Conservation (phyloP, 345 rosid genomes). For the Noccaea caerulescens region DNA sequence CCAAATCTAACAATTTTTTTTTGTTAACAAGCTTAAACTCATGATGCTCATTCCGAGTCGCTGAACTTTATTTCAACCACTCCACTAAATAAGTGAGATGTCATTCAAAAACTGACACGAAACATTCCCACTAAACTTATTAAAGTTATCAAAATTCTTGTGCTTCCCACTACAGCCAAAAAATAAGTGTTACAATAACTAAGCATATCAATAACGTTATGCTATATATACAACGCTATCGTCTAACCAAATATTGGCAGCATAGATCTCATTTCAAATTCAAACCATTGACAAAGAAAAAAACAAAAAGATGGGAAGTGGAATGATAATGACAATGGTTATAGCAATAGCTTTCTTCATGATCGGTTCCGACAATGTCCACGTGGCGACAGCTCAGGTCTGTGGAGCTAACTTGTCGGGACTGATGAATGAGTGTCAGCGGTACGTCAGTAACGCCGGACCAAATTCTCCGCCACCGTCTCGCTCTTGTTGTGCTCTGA, state of each 20-base stretch:
- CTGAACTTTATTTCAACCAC: conserved; percentile 21
- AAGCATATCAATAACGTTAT: conserved; percentile 23
- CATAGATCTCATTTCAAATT: conserved; percentile 1
- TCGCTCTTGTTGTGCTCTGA: conserved; percentile 28
- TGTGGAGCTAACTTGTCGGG: conserved; percentile 44
- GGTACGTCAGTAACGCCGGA: conserved; percentile 33
- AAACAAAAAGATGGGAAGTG: conserved; percentile 13
- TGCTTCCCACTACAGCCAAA: conserved; percentile 27
- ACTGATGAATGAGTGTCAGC: conserved; percentile 41
- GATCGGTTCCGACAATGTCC: conserved; percentile 23
- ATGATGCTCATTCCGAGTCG: neutral
- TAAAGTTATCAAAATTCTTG: neutral
- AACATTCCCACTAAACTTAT: conserved; percentile 18
- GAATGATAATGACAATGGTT: conserved; percentile 7
- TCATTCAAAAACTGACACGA: conserved; percentile 20
- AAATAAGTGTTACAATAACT: neutral
- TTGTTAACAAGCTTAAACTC: neutral
- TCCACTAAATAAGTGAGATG: conserved; percentile 33
- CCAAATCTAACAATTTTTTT: neutral
- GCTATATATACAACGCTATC: conserved; percentile 34
- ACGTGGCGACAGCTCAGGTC: conserved; percentile 26
- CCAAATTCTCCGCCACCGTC: conserved; percentile 45
- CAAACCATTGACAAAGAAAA: neutral
- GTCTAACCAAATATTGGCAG: conserved; percentile 1
- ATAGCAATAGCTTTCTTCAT: conserved; percentile 19